These are phyloP conservation scores for Sphagnurus paluster DNA, from an alignment of 1,284 basidiomycete species.

Conservation along the genomic window DNA sequence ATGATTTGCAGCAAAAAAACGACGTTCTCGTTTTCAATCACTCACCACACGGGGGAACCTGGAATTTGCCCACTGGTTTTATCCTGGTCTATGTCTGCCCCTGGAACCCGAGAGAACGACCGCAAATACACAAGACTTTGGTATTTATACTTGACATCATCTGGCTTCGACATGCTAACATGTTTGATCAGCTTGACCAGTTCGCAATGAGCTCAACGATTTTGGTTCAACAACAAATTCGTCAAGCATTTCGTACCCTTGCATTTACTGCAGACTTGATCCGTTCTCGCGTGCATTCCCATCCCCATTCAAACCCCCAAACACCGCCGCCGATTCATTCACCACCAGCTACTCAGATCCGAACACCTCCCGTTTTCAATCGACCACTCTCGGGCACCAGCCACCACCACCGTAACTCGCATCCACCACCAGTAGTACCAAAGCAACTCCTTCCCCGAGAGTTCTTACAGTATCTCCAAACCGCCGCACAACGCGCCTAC, in stretches of 20 bases:
- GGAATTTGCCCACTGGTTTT: conserved; percentile 70
- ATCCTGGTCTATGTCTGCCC: conserved; percentile 72
- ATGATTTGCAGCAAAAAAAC: neutral
- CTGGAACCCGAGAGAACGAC: conserved; percentile 59
- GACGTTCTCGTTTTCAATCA: conserved; percentile 3
- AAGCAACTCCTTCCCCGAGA: conserved; percentile 34
- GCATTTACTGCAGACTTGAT: conserved; percentile 27
- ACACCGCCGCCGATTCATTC: conserved; percentile 28
- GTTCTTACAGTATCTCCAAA: conserved; percentile 41
- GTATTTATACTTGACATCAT: conserved; percentile 38
- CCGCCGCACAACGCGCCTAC: conserved; percentile 38
- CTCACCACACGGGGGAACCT: conserved; percentile 40
- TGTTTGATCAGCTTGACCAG: conserved; percentile 59
- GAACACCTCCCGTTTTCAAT: no score
- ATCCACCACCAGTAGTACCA: conserved; percentile 19
- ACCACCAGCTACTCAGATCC: conserved; percentile 20
- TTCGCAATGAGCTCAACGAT: conserved; percentile 75
- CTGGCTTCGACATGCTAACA: conserved; percentile 6
- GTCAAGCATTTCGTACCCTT: conserved; percentile 36
- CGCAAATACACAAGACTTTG: conserved; percentile 59
- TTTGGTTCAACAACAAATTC: conserved; percentile 39
- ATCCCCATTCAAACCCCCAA: conserved; percentile 31
- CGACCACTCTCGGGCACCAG: conserved; percentile 20
- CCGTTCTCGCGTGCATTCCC: conserved; percentile 24
- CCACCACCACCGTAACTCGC: conserved; percentile 12